Percentiles rank a stretch among this genome's conserved stretches.
phyloP scores from a whole-genome alignment of 805 yeast species.

The Metschnikowia similis region DNA sequence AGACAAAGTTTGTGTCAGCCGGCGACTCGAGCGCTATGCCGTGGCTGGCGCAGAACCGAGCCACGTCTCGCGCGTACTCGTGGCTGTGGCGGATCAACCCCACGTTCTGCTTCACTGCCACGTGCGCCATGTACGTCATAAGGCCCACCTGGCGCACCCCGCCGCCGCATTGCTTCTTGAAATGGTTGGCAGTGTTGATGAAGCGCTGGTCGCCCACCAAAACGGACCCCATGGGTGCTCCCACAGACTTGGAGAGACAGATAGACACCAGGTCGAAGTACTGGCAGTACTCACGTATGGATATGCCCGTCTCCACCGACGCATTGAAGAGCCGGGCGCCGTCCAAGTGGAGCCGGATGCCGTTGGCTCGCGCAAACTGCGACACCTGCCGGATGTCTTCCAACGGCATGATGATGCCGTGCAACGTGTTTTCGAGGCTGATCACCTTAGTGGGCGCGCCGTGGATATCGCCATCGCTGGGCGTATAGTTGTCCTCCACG shows the following conservation, averaged over 20 bases:
- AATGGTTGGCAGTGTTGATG: slow-evolving; percentile 72
- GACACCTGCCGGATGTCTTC: slow-evolving; percentile 73
- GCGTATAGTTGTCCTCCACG: slow-evolving; percentile 53
- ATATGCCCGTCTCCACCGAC: slow-evolving; percentile 64
- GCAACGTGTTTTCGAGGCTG: slow-evolving; percentile 83
- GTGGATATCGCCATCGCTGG: slow-evolving; percentile 81
- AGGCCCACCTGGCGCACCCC: slow-evolving; percentile 88
- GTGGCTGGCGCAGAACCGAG: slow-evolving; percentile 46
- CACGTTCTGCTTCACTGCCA: slow-evolving; percentile 72
- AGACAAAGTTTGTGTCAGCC: slow-evolving; percentile 79
- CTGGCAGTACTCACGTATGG: slow-evolving; percentile 66
- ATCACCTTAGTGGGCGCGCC: slow-evolving; percentile 83
- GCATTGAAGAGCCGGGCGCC: slow-evolving; percentile 98
- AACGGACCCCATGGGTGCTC: slow-evolving; percentile 91
- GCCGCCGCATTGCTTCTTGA: slow-evolving; percentile 90
- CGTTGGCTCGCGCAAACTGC: slow-evolving; percentile 59
- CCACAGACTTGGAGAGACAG: slow-evolving; percentile 84
- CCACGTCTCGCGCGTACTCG: slow-evolving; percentile 49
- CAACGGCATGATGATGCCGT: slow-evolving; percentile 75
- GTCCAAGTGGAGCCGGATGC: slow-evolving; percentile 71
- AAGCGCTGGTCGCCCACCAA: slow-evolving; percentile 62
- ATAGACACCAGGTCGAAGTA: slow-evolving; percentile 85
- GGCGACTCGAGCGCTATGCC: slow-evolving; percentile 68
- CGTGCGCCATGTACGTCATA: slow-evolving; percentile 74
- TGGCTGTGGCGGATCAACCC: slow-evolving; percentile 50